Base-by-base conservation (phyloP, 148 eudicot genomes). In the Rhododendron kiyosumense region DNA sequence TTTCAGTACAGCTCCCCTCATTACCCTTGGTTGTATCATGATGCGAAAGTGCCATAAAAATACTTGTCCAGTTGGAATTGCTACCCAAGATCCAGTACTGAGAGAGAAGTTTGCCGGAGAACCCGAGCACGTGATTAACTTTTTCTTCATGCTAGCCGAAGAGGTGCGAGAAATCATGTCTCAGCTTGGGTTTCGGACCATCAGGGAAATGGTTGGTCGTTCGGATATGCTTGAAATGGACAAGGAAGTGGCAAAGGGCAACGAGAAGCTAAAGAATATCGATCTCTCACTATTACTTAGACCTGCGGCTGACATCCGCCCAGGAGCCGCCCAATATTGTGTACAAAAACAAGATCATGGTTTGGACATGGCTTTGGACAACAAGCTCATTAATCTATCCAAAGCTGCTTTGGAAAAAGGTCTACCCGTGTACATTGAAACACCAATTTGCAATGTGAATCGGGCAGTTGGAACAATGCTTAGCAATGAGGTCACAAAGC, bases 391-490 rank as follows among this genome's bases (percentile, higher is more conserved):
- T 52, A 81, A 85, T 61, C 84, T 92, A 15, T 91, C 99, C 45
- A 90, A 91, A 82, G 90, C 96, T 52, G 96, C 98, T 63, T 88
- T 97, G 84, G 95, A 94, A 18, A 97, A 93, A 86, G 90, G 91
- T 34, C 91, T 93, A 36, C 98, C 98, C 0, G 98, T 97, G 20
- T 97, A 97, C 89, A 94, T 95, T 79, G 97, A 95, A 84, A 87
- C 96, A 22, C 96, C 96, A 15, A 93, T 97, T 65, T 91, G 93
- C 88, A 97, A 97, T 81, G 86, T 89, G 57, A 95, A 97, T 84
- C 98, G 99, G 79, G 96, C 99, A 17, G 98, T 95, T 57, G 98
- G 99, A 32, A 95, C 99, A 32, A 97, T 95, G 98, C 98, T 97
- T 78, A 97, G 99, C 89, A 95, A 97, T 52, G 99, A 97, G 89